A percentile compares a stretch with the other conserved stretches of the same genome.
phyloP scores from a whole-genome alignment of 768 basidiomycete species.

The Kwoniella dejecticola region DNA sequence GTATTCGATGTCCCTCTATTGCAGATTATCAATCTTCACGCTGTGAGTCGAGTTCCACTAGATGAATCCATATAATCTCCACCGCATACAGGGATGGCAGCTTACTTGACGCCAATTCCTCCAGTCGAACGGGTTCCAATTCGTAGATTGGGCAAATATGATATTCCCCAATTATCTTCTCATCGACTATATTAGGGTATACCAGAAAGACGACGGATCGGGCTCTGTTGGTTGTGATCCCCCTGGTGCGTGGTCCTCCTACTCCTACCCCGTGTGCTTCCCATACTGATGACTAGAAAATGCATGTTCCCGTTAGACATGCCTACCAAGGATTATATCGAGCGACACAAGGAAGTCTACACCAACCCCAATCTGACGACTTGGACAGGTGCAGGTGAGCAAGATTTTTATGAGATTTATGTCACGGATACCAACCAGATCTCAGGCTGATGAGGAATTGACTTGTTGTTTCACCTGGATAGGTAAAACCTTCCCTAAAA shows the following conservation, averaged over 20 bases:
- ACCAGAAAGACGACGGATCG: conserved; percentile 65
- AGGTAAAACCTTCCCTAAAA: conserved; percentile 64
- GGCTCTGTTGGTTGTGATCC: conserved; percentile 59
- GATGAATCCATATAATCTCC: background rate
- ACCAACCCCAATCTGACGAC: conserved; percentile 62
- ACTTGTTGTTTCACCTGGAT: background rate
- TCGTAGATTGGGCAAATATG: conserved; percentile 70
- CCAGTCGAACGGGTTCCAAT: conserved; percentile 64
- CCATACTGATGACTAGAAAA: background rate
- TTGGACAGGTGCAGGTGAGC: conserved; percentile 58
- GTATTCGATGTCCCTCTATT: background rate
- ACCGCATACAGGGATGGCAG: background rate
- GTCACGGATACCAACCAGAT: background rate
- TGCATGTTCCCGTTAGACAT: conserved; percentile 59
- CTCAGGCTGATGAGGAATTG: conserved; percentile 12
- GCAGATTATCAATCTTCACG: conserved; percentile 6
- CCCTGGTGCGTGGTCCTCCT: conserved; percentile 28
- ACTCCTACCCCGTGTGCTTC: background rate
- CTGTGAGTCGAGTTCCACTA: conserved; percentile 19
- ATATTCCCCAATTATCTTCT: conserved; percentile 75
- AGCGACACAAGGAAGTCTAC: conserved; percentile 70
- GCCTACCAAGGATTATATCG: conserved; percentile 83
- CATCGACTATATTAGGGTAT: conserved; percentile 85
- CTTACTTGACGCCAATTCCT: background rate
- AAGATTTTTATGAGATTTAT: background rate